Evolutionary conservation across 805 yeast species (phyloP).

Genomic region (Cyberlindnera japonica): DNA sequence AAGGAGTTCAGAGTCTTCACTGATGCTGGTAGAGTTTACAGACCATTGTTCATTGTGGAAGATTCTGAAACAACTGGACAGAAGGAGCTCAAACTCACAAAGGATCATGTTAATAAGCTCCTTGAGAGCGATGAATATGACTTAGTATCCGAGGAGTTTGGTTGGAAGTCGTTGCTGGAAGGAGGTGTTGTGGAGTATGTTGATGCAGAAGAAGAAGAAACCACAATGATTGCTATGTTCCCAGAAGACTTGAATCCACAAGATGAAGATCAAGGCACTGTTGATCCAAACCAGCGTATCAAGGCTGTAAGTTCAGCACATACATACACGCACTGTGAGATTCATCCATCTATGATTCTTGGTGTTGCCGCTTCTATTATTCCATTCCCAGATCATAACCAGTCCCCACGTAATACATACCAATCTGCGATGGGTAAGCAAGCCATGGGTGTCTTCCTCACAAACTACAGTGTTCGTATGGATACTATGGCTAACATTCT

Average conservation of each 20-base stretch:
- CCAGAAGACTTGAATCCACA: slow-evolving; percentile 89
- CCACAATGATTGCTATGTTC: slow-evolving; percentile 97
- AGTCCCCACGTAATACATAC: slow-evolving; percentile 98
- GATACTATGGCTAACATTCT: slow-evolving; percentile 98
- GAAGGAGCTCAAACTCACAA: slow-evolving; percentile 73
- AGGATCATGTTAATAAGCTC: slow-evolving; percentile 76
- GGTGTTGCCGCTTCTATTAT: slow-evolving; percentile 98
- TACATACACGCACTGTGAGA: slow-evolving; percentile 97
- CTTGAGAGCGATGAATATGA: slow-evolving; percentile 42
- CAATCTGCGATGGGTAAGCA: slow-evolving; percentile 99
- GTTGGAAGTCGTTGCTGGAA: slow-evolving; percentile 80
- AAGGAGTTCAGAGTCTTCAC: slow-evolving; percentile 94
- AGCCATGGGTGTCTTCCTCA: slow-evolving; percentile 98
- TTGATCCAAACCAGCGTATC: slow-evolving; percentile 69
- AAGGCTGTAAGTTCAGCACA: slow-evolving; percentile 67
- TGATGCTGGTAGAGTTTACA: slow-evolving; percentile 97
- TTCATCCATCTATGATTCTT: slow-evolving; percentile 97
- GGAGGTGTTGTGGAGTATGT: slow-evolving; percentile 93
- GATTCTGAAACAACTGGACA: slow-evolving; percentile 68
- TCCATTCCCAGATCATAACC: slow-evolving; percentile 99
- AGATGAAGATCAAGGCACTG: slow-evolving; percentile 35
- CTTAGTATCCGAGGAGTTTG: slow-evolving; percentile 37
- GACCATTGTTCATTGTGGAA: slow-evolving; percentile 92
- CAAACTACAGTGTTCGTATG: slow-evolving; percentile 95
- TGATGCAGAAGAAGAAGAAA: slow-evolving; percentile 99